These are phyloP conservation scores for Teunomyces aglyptinius DNA, from an alignment of 805 yeast species.

Conservation along the genomic window DNA sequence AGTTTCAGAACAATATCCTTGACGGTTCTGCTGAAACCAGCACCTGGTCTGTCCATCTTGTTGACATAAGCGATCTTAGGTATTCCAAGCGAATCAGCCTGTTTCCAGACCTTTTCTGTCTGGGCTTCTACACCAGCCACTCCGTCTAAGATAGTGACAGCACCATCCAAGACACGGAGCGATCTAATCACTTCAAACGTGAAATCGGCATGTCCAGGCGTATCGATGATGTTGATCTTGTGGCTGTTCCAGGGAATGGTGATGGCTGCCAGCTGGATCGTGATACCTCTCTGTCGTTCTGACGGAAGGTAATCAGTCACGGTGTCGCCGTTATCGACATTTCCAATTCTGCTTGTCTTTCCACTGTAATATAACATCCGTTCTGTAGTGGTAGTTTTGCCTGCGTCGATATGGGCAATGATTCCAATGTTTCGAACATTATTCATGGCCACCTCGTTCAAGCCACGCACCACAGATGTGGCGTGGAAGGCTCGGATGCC, in stretches of 20 bases:
- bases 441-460: conserved; percentile 28
- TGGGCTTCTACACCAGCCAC: conserved; percentile 99
- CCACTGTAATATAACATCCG: conserved; percentile 92
- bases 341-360: conserved; percentile 73
- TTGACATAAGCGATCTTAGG: conserved; percentile 83
- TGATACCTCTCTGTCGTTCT: conserved; percentile 90
- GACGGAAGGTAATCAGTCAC: conserved; percentile 90
- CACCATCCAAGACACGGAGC: conserved; percentile 89
- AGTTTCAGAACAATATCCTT: conserved; percentile 76
- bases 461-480: conserved; percentile 1
- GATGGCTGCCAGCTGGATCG: conserved; percentile 95
- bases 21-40: conserved; percentile 89
- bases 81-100: conserved; percentile 62
- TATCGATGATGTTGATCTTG: conserved; percentile 85
- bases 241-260: conserved; percentile 80
- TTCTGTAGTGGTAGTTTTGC: conserved; percentile 97
- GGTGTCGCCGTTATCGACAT: conserved; percentile 96
- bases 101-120: conserved; percentile 95
- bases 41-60: conserved; percentile 96
- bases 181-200: conserved; percentile 92
- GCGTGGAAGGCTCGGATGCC: background rate
- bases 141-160: conserved; percentile 87
- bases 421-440: conserved; percentile 85
- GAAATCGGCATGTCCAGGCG: conserved; percentile 98
- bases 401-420: conserved; percentile 99